phyloP scores from a whole-genome alignment of 345 rosid genomes.

The Carallia brachiata region DNA sequence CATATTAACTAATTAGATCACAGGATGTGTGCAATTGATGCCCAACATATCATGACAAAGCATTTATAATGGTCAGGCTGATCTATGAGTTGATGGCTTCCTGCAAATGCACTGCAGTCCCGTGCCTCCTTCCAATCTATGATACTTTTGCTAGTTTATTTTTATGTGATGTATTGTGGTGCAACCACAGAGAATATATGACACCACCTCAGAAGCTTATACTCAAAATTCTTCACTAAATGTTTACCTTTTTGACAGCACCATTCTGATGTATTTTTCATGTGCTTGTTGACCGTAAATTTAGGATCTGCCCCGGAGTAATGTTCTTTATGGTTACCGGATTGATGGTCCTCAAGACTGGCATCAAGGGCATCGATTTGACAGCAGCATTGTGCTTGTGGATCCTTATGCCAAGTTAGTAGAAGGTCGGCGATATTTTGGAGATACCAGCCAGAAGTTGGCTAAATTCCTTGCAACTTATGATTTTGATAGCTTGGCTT shows the following conservation, averaged over 20 bases:
- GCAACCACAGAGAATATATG: too few species aligned
- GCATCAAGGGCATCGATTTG: conserved; percentile 85
- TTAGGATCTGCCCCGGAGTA: conserved; percentile 68
- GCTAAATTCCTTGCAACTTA: conserved; percentile 75
- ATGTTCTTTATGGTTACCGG: conserved; percentile 82
- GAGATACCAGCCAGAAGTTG: conserved; percentile 58
- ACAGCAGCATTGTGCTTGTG: conserved; percentile 52
- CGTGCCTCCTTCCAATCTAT: too few species aligned
- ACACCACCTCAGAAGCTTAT: too few species aligned
- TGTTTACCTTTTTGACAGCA: background rate
- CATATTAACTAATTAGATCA: too few species aligned
- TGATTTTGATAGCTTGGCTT: conserved; percentile 74
- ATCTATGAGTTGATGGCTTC: too few species aligned
- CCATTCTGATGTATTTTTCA: background rate
- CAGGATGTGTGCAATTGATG: too few species aligned
- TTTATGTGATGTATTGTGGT: too few species aligned
- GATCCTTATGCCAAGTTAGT: conserved; percentile 93
- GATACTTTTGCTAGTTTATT: too few species aligned
- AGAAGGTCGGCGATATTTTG: conserved; percentile 72
- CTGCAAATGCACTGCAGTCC: too few species aligned
- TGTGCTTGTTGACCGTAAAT: conserved; percentile 9
- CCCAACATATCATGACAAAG: too few species aligned
- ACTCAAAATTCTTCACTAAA: too few species aligned
- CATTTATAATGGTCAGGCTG: too few species aligned
- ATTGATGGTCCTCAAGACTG: conserved; percentile 81